Base-by-base conservation (phyloP, 2,329 filamentous ascomycete species). In the Alternaria triticimaculans region DNA sequence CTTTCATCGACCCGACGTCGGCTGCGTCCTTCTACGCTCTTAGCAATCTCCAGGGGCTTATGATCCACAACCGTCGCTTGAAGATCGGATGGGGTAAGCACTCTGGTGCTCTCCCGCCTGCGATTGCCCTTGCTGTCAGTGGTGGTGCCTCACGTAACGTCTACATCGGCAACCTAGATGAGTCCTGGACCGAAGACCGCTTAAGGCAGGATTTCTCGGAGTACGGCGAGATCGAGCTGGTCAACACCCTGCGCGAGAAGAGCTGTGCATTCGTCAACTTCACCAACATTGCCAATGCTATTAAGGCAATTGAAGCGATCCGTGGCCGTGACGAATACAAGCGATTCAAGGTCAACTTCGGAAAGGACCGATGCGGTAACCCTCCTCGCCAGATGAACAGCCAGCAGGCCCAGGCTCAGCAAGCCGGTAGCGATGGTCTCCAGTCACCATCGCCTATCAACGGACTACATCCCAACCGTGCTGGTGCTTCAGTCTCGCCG, bases 11-110 rank as follows among this genome's bases (percentile, higher is more conserved):
- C 77, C 96, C 96, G 9, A 99, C 96, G 23, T 96, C 96, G 4
- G 96, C 96, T 23, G 96, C 96, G 44, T 97, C 95, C 1, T 99
- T 99, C 85, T 99, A 97, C 75, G 96, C 96, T 45, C 85, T 99
- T 64, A 97, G 94, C 87, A 98, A 98, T 82, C 86, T 99, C 26
- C 96, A 99, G 80, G 96, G 96, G 23, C 84, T 99, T 69, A 99
- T 99, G 96, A 99, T 99, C 74, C 96, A 99, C 84, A 99, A 99
- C 83, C 89, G 96, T 68, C 90, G 96, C 57, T 86, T 99, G 71
- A 99, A 99, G 87, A 97, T 99, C 79, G 96, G 96, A 70, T 99
- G 96, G 96, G 96, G 96, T 69, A 99, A 99, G 86, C 96, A 99
- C 82, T 99, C 96, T 5, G 96, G 96, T 64, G 95, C 94, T 71